Evolutionary conservation across 148 eudicot species (phyloP).

Genomic region (Silene latifolia): DNA sequence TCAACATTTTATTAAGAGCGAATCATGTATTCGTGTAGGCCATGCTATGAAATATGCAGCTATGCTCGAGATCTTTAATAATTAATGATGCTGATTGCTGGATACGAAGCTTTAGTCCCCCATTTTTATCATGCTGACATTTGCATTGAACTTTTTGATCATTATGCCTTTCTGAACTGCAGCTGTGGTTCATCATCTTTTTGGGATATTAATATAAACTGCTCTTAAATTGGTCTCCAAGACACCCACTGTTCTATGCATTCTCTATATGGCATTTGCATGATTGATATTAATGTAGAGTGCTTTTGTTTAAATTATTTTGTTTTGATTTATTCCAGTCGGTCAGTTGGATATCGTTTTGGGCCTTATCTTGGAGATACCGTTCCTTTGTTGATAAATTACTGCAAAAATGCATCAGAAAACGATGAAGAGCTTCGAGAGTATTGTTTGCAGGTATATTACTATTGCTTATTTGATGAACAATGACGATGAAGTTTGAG

Average conservation of each 20-base stretch:
- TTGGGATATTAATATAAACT: background rate
- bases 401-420: conserved; percentile 88
- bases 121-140: background rate
- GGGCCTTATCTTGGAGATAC: conserved; percentile 93
- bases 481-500: conserved; percentile 1
- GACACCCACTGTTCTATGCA: background rate
- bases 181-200: background rate
- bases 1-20: background rate
- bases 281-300: too few species aligned
- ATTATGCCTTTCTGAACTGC: background rate
- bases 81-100: background rate
- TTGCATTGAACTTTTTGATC: background rate
- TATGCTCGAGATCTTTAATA: background rate
- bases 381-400: conserved; percentile 70
- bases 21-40: too few species aligned
- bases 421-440: conserved; percentile 98
- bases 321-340: conserved; percentile 36
- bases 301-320: conserved; percentile 11
- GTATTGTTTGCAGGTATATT: conserved; percentile 86
- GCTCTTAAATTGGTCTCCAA: background rate
- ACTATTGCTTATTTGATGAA: background rate
- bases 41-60: too few species aligned
- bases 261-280: too few species aligned
- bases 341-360: conserved; percentile 96
- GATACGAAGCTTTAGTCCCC: background rate